Percentiles rank a stretch among this genome's conserved stretches.
Evolutionary conservation across 305 asterid species (phyloP).

Genomic region (Andrographis paniculata): DNA sequence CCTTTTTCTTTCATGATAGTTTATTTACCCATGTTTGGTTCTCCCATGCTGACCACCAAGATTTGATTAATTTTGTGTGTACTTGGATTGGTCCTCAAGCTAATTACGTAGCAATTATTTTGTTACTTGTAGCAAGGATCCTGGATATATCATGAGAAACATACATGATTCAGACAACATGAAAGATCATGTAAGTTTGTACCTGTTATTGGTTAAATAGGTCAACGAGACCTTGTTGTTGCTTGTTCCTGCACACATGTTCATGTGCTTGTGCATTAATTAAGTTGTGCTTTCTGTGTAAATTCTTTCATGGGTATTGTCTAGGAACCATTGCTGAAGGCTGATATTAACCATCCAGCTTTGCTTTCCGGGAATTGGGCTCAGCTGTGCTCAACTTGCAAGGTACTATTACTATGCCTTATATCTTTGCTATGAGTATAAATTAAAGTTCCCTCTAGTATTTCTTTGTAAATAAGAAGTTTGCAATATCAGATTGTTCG

Average conservation of each 20-base stretch:
- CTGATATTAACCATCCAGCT: constrained; percentile 77
- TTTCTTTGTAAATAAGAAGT: constrained; percentile 11
- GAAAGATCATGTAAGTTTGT: constrained; percentile 79
- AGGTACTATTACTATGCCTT: constrained; percentile 39
- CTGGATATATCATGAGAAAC: constrained; percentile 76
- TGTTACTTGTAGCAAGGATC: constrained; percentile 68
- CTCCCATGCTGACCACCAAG: too few relatives aligned
- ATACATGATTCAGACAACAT: constrained; percentile 43
- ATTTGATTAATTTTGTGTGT: not conserved
- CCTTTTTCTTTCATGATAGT: too few relatives aligned
- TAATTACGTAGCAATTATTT: constrained; percentile 8
- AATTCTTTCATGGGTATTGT: not conserved
- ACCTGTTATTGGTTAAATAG: not conserved
- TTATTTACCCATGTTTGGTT: too few relatives aligned
- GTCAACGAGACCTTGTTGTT: not conserved
- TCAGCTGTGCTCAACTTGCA: constrained; percentile 97
- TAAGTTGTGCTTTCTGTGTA: not conserved
- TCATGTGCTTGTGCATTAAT: not conserved
- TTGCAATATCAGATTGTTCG: constrained; percentile 70
- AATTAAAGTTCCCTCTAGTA: constrained; percentile 3
- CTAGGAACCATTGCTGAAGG: constrained; percentile 85
- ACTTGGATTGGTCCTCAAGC: not conserved
- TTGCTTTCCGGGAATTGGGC: constrained; percentile 94
- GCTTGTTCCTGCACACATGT: not conserved
- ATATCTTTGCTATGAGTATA: not conserved